Evolutionary conservation across 768 basidiomycete genomes (phyloP).

Genomic region (Rhodocollybia butyracea): DNA sequence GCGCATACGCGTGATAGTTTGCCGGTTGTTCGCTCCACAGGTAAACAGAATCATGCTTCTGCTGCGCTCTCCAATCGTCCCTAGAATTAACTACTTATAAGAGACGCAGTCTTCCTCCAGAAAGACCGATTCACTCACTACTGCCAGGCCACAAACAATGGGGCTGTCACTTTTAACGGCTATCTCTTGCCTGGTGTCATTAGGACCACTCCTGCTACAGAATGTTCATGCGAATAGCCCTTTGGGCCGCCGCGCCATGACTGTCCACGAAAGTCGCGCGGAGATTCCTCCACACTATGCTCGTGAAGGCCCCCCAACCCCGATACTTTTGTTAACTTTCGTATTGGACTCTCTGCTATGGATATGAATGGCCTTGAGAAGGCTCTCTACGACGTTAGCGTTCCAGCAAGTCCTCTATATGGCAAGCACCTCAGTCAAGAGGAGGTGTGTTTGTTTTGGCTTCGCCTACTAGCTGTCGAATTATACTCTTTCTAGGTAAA

Average conservation of each 20-base stretch:
- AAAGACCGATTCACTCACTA: not conserved
- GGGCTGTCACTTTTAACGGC: not conserved
- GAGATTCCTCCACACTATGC: conserved; percentile 20
- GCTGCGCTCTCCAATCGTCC: too few species aligned
- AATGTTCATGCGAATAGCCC: conserved; percentile 17
- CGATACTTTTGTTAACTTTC: conserved; percentile 21
- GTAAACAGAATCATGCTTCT: too few species aligned
- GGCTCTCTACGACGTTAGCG: conserved; percentile 27
- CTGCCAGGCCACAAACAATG: not conserved
- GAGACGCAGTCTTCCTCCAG: too few species aligned
- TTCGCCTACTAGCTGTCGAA: not conserved
- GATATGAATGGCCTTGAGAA: conserved; percentile 25
- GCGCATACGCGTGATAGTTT: too few species aligned
- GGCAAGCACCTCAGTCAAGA: conserved; percentile 26
- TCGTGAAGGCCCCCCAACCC: conserved; percentile 14
- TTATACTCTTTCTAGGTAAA: conserved; percentile 14
- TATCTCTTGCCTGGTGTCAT: not conserved
- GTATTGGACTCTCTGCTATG: conserved; percentile 26
- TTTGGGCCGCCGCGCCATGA: conserved; percentile 6
- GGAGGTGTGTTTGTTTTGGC: conserved; percentile 17
- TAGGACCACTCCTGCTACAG: not conserved
- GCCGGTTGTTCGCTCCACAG: too few species aligned
- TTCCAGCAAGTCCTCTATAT: conserved; percentile 23
- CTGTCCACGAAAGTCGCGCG: conserved; percentile 15
- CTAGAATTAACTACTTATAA: too few species aligned